These are phyloP conservation scores for Pythium utonaiense DNA, from an alignment of 352 stramenopile species.

Conservation along the genomic window DNA sequence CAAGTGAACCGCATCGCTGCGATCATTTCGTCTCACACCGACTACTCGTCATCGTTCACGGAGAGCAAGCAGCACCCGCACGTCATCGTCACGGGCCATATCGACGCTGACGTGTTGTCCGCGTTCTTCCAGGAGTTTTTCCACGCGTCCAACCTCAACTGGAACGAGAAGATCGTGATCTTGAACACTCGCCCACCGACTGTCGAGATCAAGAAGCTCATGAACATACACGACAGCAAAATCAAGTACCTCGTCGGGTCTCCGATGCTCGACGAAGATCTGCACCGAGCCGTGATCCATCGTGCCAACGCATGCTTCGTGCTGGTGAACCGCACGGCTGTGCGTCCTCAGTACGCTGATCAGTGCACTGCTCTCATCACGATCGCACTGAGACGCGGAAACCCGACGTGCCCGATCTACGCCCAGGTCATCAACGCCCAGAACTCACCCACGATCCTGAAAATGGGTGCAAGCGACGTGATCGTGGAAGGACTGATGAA, in stretches of 20 bases:
- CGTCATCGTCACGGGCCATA: slow-evolving; percentile 68
- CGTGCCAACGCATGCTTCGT: slow-evolving; percentile 64
- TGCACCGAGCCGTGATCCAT: slow-evolving; percentile 53
- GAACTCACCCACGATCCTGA: slow-evolving; percentile 61
- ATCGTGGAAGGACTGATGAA: slow-evolving; percentile 69
- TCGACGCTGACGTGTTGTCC: slow-evolving; percentile 57
- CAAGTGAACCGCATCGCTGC: slow-evolving; percentile 71
- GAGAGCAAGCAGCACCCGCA: slow-evolving; percentile 72
- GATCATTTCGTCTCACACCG: slow-evolving; percentile 76
- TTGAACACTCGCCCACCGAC: slow-evolving; percentile 58
- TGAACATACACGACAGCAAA: slow-evolving; percentile 72
- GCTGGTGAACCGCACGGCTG: slow-evolving; percentile 54
- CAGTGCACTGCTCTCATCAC: slow-evolving; percentile 73
- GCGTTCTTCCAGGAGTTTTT: slow-evolving; percentile 86
- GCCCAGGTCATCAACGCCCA: slow-evolving; percentile 69
- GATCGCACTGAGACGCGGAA: slow-evolving; percentile 65
- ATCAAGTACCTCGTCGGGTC: slow-evolving; percentile 84
- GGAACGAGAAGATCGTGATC: slow-evolving; percentile 81
- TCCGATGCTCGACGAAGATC: slow-evolving; percentile 73
- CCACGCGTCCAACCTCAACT: slow-evolving; percentile 79
- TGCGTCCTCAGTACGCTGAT: slow-evolving; percentile 54
- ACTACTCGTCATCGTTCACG: slow-evolving; percentile 75
- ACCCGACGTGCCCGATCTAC: slow-evolving; percentile 71
- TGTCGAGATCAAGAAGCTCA: slow-evolving; percentile 66
- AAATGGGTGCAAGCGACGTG: slow-evolving; percentile 73